Evolutionary conservation across 257 asterid genomes (phyloP).

Genomic region (Mitragyna speciosa): DNA sequence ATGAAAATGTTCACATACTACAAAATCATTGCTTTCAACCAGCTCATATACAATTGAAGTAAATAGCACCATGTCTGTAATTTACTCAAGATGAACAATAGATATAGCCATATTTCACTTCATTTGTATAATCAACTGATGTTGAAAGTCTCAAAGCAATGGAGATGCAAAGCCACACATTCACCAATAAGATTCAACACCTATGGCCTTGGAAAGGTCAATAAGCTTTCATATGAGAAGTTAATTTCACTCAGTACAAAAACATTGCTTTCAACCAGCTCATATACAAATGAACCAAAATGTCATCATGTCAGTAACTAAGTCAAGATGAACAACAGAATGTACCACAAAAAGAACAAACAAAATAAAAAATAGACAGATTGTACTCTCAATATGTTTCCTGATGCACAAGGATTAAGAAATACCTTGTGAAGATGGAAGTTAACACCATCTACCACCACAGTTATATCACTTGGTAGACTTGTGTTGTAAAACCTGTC

Average conservation of each 20-base stretch:
- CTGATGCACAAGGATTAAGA: slow-evolving; percentile 13
- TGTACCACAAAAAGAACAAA: slow-evolving; percentile 1
- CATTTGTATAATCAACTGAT: neutral
- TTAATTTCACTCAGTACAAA: neutral
- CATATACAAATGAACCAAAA: neutral
- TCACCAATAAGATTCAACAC: neutral
- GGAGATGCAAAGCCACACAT: neutral
- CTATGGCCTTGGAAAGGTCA: slow-evolving; percentile 4
- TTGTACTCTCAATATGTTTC: neutral
- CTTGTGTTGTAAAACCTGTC: slow-evolving; percentile 74
- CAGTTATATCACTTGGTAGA: slow-evolving; percentile 71
- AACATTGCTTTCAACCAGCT: neutral
- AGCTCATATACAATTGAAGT: neutral
- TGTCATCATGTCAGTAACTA: neutral
- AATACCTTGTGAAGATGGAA: slow-evolving; percentile 94
- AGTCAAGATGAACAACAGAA: neutral
- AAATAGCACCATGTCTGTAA: neutral
- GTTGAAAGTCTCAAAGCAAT: neutral
- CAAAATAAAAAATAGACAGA: neutral
- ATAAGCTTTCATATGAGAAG: neutral
- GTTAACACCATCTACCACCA: slow-evolving; percentile 61
- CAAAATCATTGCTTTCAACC: neutral
- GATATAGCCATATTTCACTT: neutral
- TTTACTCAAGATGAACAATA: neutral
- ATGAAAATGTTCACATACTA: neutral